Conservation (phyloP, 1,284 basidiomycete species). For the Boletus smithii region DNA sequence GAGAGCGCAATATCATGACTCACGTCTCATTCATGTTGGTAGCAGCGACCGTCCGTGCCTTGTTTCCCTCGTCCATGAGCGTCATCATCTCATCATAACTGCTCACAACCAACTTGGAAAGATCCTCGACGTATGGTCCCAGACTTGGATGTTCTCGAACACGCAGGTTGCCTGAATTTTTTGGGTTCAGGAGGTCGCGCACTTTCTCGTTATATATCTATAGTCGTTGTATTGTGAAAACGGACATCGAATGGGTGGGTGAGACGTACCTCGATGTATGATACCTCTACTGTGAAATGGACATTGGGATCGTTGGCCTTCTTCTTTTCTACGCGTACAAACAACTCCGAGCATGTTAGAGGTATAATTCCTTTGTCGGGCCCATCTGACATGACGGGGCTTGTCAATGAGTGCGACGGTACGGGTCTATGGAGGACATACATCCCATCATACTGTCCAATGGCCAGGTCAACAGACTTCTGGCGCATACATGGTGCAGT, state of each 20-base stretch:
- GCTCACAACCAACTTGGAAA: constrained; percentile 89
- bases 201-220: constrained; percentile 99
- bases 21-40: constrained; percentile 99
- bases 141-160: constrained; percentile 95
- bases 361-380: constrained; percentile 97
- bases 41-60: constrained; percentile 95
- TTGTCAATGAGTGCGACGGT: constrained; percentile 18
- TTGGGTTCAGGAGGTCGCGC: constrained; percentile 94
- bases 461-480: constrained; percentile 4
- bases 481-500: constrained; percentile 1
- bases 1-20: constrained; percentile 27
- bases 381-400: constrained; percentile 61
- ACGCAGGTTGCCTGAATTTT: constrained; percentile 93
- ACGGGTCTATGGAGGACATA: constrained; percentile 43
- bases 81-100: constrained; percentile 96
- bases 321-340: constrained; percentile 76
- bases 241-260: neutral
- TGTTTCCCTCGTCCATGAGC: constrained; percentile 99
- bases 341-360: constrained; percentile 90
- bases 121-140: constrained; percentile 96
- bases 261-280: constrained; percentile 82
- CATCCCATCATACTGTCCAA: constrained; percentile 93
- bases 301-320: constrained; percentile 64
- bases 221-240: neutral
- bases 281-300: constrained; percentile 90